These are phyloP conservation scores for Rhodotorula graminis DNA, from an alignment of 768 basidiomycete genomes.

Conservation along the genomic window DNA sequence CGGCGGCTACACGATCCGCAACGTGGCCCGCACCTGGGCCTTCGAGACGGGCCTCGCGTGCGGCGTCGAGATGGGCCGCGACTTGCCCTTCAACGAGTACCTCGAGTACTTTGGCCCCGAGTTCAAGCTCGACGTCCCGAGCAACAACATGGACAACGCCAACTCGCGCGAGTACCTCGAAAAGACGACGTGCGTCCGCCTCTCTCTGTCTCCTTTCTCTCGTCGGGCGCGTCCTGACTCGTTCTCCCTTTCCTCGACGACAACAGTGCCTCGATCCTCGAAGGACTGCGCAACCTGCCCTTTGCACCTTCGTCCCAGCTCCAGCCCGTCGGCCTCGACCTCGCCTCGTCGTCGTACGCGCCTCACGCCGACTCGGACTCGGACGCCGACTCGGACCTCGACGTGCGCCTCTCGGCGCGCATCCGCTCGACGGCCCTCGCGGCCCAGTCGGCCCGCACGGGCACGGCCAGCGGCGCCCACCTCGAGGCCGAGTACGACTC, in stretches of 20 bases:
- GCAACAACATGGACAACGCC: conserved; percentile 91
- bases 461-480: not conserved
- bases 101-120: conserved; percentile 97
- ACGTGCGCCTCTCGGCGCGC: conserved; percentile 44
- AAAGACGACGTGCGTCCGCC: conserved; percentile 64
- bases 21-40: conserved; percentile 90
- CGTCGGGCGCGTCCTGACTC: not conserved
- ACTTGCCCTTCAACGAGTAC: conserved; percentile 77
- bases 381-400: conserved; percentile 46
- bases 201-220: conserved; percentile 5
- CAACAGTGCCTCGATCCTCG: conserved; percentile 54
- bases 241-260: too few species aligned
- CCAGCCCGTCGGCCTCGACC: conserved; percentile 73
- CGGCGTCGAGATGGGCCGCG: conserved; percentile 73
- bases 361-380: conserved; percentile 48
- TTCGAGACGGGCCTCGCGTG: conserved; percentile 94
- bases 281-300: conserved; percentile 58
- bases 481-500: conserved; percentile 12
- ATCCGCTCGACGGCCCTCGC: conserved; percentile 3
- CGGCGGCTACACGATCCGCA: conserved; percentile 95
- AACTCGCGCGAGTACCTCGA: conserved; percentile 79
- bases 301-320: conserved; percentile 80
- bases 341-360: conserved; percentile 46
- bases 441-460: not conserved
- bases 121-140: conserved; percentile 82